Conservation (phyloP, 1,139 yeast genomes). For the Yamadazyma conglobata region DNA sequence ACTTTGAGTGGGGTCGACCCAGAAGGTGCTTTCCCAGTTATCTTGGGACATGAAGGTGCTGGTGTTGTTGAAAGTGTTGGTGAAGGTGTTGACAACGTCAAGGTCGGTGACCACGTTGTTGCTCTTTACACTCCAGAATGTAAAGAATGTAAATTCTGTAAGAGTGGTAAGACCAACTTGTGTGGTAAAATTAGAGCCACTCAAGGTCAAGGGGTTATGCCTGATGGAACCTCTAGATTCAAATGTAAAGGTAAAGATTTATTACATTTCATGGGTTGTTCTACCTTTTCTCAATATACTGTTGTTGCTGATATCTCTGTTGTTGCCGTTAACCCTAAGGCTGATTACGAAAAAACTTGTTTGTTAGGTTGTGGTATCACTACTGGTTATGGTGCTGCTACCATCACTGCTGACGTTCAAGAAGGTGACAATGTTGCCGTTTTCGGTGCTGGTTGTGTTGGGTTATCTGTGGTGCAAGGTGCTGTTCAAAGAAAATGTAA, state of each 20-base stretch:
- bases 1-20: constrained; percentile 93
- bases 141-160: constrained; percentile 90
- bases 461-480: constrained; percentile 94
- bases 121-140: constrained; percentile 97
- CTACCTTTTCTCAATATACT: constrained; percentile 94
- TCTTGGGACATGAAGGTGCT: constrained; percentile 97
- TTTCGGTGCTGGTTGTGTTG: constrained; percentile 97
- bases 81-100: constrained; percentile 85
- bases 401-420: constrained; percentile 88
- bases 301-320: constrained; percentile 98
- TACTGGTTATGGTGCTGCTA: constrained; percentile 97
- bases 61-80: constrained; percentile 93
- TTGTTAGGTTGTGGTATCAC: constrained; percentile 97
- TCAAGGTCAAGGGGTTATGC: constrained; percentile 40
- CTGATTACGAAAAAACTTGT: constrained; percentile 84
- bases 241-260: constrained; percentile 77
- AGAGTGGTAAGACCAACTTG: constrained; percentile 90
- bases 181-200: constrained; percentile 83
- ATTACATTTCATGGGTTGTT: constrained; percentile 95
- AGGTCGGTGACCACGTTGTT: constrained; percentile 84
- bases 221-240: constrained; percentile 93
- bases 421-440: constrained; percentile 93
- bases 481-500: constrained; percentile 79
- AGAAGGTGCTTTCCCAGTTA: constrained; percentile 91
- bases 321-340: constrained; percentile 83